Percentiles rank a stretch among this genome's conserved stretches.
Evolutionary conservation across 208 protist species (phyloP).

Genomic region (Leishmania arabica): DNA sequence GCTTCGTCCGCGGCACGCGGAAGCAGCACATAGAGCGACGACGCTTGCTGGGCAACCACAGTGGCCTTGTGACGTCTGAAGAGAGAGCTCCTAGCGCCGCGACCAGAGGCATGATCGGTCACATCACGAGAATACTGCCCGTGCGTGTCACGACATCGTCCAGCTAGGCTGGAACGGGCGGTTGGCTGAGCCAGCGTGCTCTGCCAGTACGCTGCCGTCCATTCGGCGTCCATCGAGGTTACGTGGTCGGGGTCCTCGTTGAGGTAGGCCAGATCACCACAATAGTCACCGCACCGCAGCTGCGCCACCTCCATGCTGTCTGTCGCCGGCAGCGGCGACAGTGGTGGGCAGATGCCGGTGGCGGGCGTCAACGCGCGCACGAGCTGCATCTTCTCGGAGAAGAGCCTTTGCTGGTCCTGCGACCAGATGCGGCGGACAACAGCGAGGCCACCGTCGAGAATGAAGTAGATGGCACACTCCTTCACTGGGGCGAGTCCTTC

Average conservation of each 20-base stretch:
- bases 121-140: neutral
- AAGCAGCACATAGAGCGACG: constrained; percentile 23
- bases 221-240: constrained; percentile 51
- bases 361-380: constrained; percentile 19
- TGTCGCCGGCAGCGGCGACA: constrained; percentile 19
- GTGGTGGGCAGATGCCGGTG: constrained; percentile 4
- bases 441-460: constrained; percentile 49
- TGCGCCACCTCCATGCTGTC: constrained; percentile 61
- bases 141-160: neutral
- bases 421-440: constrained; percentile 53
- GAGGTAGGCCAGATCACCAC: constrained; percentile 74
- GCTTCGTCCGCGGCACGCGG: constrained; percentile 17
- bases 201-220: constrained; percentile 65
- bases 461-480: constrained; percentile 71
- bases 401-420: constrained; percentile 28
- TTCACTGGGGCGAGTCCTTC: constrained; percentile 40
- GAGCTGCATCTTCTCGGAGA: constrained; percentile 17
- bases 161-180: neutral
- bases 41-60: constrained; percentile 22
- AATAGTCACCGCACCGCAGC: constrained; percentile 63
- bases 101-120: neutral
- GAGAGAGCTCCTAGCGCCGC: constrained; percentile 1
- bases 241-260: constrained; percentile 61
- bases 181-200: constrained; percentile 24
- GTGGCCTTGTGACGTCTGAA: constrained; percentile 28